Evolutionary conservation across 331 rosid genomes (phyloP), one percentile per base, ranked within the genome.

Genomic region (Stylosanthes scabra): DNA sequence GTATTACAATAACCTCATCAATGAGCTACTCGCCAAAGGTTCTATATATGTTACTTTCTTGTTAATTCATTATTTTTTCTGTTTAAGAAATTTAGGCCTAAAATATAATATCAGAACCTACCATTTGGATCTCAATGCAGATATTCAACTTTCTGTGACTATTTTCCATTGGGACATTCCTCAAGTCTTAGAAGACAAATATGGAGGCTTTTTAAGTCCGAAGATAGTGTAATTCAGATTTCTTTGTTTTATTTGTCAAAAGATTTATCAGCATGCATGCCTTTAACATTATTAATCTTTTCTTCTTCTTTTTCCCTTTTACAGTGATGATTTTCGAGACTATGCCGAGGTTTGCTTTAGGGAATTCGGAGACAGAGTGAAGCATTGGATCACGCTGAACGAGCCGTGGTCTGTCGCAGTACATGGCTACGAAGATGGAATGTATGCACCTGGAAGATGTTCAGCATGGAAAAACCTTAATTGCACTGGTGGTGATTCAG

Each of bases 1-100:
- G 5, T 74, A 74, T 55, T 77, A 63, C 82, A 78, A 78, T 10
- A 70, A 70, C 20, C 76, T 86, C 72, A 84, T 88, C 72, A 73
- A 86, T 39, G 86, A 88, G 70, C 85, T 88, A 1, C 34, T 62
- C 15, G 66, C 37, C 4, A 62, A 77, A 52, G 76, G 72, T 77
- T 0, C 49, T 70, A 4, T 9, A 46, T 46, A 46, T 46, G 14
- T 7, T 1, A 27, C 11, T 15, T 6, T 5, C 25, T 14, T 58
- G 3, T 59, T 50, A 0, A 59, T 5, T 11, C 4, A 5, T 28
- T 11, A 0, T 6, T 14, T 2, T n/a, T 45, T 60, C 2, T 39
- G 5, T 40, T n/a, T 45, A 9, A 44, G 6, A 9, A 46, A 46
- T 46, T n/a, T 40, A 27, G 31, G n/a, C 34, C 12, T 12, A n/a